A percentile compares a stretch with the other conserved stretches of the same genome.
These are phyloP conservation scores for Cladosporium sphaerospermum DNA, from an alignment of 2,329 filamentous ascomycete genomes.

Conservation along the genomic window DNA sequence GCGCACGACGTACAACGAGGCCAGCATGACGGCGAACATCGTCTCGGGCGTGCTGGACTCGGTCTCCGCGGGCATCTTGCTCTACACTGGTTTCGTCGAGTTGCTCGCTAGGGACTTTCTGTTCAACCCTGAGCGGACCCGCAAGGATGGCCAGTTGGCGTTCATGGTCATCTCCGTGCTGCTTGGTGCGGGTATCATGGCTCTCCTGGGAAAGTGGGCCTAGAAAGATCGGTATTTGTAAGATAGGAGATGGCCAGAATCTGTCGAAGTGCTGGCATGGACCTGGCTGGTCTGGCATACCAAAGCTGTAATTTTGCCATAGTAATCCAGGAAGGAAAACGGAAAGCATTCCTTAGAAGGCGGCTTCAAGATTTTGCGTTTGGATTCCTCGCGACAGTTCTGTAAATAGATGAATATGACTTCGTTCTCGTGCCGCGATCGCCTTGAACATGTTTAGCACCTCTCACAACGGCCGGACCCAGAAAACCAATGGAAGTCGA, in stretches of 20 bases:
- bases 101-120: constrained; percentile 46
- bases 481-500: too few relatives aligned
- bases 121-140: constrained; percentile 73
- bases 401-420: too few relatives aligned
- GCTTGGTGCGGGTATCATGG: constrained; percentile 70
- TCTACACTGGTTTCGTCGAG: constrained; percentile 44
- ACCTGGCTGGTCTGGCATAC: too few relatives aligned
- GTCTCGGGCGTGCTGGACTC: constrained; percentile 86
- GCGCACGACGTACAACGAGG: constrained; percentile 56
- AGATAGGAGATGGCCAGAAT: constrained; percentile 12
- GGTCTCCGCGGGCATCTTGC: constrained; percentile 63
- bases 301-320: too few relatives aligned
- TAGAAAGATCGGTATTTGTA: constrained; percentile 32
- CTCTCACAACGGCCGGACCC: too few relatives aligned
- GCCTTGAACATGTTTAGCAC: too few relatives aligned
- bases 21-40: constrained; percentile 59
- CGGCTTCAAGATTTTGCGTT: too few relatives aligned
- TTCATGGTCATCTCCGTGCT: constrained; percentile 89
- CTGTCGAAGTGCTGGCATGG: too few relatives aligned
- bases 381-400: too few relatives aligned
- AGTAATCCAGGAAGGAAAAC: too few relatives aligned
- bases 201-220: constrained; percentile 77
- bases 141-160: constrained; percentile 79
- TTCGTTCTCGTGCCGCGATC: too few relatives aligned
- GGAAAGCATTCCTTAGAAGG: too few relatives aligned